Evolutionary conservation across 148 eudicot species (phyloP).

Genomic region (Chenopodium suecicum): DNA sequence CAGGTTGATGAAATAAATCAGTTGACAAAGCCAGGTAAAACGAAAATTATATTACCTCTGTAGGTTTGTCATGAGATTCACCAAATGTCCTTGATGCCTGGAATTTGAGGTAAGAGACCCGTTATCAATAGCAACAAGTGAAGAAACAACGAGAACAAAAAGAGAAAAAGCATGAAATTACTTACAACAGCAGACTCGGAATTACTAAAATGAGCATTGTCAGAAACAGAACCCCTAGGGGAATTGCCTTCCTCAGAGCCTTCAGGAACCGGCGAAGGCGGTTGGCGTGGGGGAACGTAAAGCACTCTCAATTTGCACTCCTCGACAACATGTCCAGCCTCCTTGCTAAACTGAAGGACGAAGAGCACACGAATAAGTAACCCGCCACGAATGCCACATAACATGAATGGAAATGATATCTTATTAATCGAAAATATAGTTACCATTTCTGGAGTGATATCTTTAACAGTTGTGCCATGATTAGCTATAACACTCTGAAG

Average conservation of each 20-base stretch:
- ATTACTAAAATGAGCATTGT: conserved; percentile 45
- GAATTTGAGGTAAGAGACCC: conserved; percentile 4
- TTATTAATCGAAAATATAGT: neutral
- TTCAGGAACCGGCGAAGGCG: conserved; percentile 76
- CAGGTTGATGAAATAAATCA: neutral
- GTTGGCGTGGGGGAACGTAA: conserved; percentile 63
- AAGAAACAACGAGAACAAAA: neutral
- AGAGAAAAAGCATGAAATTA: conserved; percentile 3
- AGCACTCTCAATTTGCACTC: conserved; percentile 76
- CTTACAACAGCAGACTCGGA: conserved; percentile 43
- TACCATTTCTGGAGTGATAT: conserved; percentile 78
- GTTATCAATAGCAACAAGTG: neutral
- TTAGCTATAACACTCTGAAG: conserved; percentile 69
- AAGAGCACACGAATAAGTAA: conserved; percentile 15
- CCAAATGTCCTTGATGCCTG: conserved; percentile 43
- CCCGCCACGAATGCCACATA: neutral
- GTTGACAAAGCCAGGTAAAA: neutral
- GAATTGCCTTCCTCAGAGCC: conserved; percentile 70
- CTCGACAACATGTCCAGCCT: conserved; percentile 61
- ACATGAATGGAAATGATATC: neutral
- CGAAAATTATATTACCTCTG: conserved; percentile 39
- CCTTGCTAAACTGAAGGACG: conserved; percentile 61
- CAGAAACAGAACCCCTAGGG: conserved; percentile 41
- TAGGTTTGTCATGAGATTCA: conserved; percentile 49
- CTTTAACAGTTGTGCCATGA: conserved; percentile 45